Percentiles rank a stretch among this genome's conserved stretches.
Evolutionary conservation across 108 stramenopile species (phyloP).

Genomic region (Conticribra guillardii): DNA sequence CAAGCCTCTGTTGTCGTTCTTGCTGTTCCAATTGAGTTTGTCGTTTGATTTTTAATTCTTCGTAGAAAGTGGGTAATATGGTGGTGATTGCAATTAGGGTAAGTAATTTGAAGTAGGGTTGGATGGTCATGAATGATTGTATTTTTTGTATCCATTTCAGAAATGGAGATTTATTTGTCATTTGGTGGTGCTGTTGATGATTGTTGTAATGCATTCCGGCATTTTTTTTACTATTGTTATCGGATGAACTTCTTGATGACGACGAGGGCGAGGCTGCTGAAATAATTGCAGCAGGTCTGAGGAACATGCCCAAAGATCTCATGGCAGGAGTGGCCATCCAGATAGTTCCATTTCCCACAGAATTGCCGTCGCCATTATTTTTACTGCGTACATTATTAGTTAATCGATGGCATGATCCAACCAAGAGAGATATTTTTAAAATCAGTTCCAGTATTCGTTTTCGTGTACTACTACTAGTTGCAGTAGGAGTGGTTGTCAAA

Average conservation of each 20-base stretch:
- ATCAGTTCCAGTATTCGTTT: conserved; percentile 36
- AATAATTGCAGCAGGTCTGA: no score
- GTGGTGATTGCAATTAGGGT: conserved; percentile 33
- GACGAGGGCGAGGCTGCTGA: no score
- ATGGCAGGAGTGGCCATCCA: conserved; percentile 46
- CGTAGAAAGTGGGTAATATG: conserved; percentile 30
- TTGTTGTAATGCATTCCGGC: background rate
- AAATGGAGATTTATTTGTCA: background rate
- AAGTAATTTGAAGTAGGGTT: conserved; percentile 29
- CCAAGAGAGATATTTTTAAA: conserved; percentile 27
- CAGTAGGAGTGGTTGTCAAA: conserved; percentile 26
- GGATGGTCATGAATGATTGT: conserved; percentile 5
- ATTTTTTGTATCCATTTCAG: background rate
- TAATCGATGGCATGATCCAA: conserved; percentile 39
- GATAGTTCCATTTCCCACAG: conserved; percentile 6
- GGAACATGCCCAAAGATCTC: conserved; percentile 38
- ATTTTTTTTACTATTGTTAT: background rate
- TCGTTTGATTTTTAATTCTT: conserved; percentile 36
- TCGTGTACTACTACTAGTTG: background rate
- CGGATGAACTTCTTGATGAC: background rate
- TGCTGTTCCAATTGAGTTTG: conserved; percentile 27
- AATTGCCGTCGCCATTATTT: conserved; percentile 1
- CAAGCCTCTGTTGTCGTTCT: conserved; percentile 16
- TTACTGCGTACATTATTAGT: no score
- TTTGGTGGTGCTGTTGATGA: background rate